Evolutionary conservation across 306 rosid genomes (phyloP), one percentile per base, ranked within the genome.

Genomic region (Citrullus colocynthis): DNA sequence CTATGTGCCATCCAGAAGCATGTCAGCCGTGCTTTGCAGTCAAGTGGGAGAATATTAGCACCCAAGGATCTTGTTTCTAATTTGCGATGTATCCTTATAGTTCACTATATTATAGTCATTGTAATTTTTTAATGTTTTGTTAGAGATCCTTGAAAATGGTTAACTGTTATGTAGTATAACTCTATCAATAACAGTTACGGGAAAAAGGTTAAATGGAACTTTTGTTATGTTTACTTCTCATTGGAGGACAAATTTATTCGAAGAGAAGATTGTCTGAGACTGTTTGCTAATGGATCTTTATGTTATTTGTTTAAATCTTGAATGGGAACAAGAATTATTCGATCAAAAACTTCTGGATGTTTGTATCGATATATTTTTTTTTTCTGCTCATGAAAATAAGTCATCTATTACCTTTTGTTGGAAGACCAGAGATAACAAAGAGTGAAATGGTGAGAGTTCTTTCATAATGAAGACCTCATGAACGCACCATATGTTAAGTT

Each of bases 1-100:
- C 85, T 96, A 18, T 96, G 99, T 78, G 99, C 99, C 42, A 89
- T 96, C 84, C 98, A 96, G 80, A 93, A 89, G 69, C 99, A 96
- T 71, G 99, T 96, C 62, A 92, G 99, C 78, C 87, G 91, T 52
- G 99, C 98, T 28, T 85, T 96, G 30, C 93, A 96, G 75, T 84
- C 97, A 63, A 86, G 91, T 18, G 97, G 96, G 82, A 85, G 90
- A 76, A 90, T 88, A 85, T 89, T 94, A 79, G 86, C 90, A 37
- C 99, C 99, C 0, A 78, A 86, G 74, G 89, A 84, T 84, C 82
- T 96, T 72, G 99, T 96, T 81, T 80, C 86, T 60, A 96, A 96
- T 82, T 86, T 96, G 69, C 89, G 91, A 44, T 86, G 99, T 92
- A 92, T 90, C 93, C 96, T 92, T 79, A n/a, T 66, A 78, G 76